Evolutionary conservation across 371 early-diverging fungal species (phyloP).

Genomic region (Lichtheimia hyalospora): DNA sequence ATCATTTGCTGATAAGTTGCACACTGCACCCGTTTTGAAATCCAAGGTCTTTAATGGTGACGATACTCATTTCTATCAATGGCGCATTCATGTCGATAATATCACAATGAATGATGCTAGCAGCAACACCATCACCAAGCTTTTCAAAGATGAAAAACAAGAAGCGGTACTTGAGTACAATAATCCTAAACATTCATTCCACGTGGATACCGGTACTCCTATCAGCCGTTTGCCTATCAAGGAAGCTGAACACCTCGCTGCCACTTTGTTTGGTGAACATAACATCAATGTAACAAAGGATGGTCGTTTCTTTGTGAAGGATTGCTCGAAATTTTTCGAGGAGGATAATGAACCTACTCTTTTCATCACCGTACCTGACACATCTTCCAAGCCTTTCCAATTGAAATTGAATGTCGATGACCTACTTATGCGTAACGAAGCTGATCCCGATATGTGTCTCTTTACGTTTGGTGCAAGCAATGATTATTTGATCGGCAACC

Average conservation of each 20-base stretch:
- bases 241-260: too few species aligned
- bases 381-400: too few species aligned
- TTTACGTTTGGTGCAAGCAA: conserved; percentile 25
- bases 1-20: too few species aligned
- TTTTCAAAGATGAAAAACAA: conserved; percentile 13
- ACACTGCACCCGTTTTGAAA: background rate
- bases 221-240: too few species aligned
- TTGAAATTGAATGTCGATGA: conserved; percentile 3
- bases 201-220: background rate
- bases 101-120: conserved; percentile 25
- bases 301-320: conserved; percentile 14
- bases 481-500: conserved; percentile 27
- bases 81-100: too few species aligned
- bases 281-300: background rate
- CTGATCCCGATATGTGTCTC: conserved; percentile 20
- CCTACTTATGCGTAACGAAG: conserved; percentile 7
- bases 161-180: background rate
- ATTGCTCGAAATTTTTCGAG: conserved; percentile 17
- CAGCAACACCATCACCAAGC: conserved; percentile 9
- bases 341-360: conserved; percentile 12
- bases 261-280: too few species aligned
- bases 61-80: too few species aligned
- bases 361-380: conserved; percentile 13
- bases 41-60: conserved; percentile 27
- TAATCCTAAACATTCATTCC: background rate